Base-by-base conservation (phyloP, 495 filamentous ascomycete species). In the Penicillium robsamsonii region DNA sequence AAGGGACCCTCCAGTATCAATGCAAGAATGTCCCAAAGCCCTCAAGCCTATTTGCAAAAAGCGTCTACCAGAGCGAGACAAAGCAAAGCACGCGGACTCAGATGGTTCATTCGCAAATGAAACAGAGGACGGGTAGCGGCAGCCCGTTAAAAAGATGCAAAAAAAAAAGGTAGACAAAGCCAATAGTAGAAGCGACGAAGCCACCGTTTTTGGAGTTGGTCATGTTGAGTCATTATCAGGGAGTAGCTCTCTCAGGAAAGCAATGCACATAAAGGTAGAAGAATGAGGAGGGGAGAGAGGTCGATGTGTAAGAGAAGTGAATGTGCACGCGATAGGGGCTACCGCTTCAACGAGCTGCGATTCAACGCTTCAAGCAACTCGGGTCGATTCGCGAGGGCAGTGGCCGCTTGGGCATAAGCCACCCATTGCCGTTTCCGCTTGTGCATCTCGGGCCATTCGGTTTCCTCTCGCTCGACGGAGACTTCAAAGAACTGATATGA, bases 381-480 rank as follows among this genome's bases (percentile, higher is more conserved):
- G 15, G 93, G 93, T 38, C 94, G 81, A 58, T 82, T 81, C 53
- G 81, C 81, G 62, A 98, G 79, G 38, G 86, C 87, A 57, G 84
- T 79, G 51, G 80, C 82, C n/a, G 95, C 94, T 70, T 93, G 83
- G 49, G 81, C 71, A 69, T 89, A 97, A 12, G 84, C 82, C 68
- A 96, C 87, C 94, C 94, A 98, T 68, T 88, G 83, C 51, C 95
- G 85, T 69, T 82, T 84, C 57, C 94, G 82, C 77, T 96, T 96
- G 72, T 96, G 82, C 83, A 83, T 89, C 79, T 98, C 94, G 5
- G 94, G 94, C 94, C 94, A 98, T 50, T 91, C 81, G 9, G 70
- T 72, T 70, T 96, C 90, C 74, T 95, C 87, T 56, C 84, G 83
- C 60, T 89, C 81, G 58, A 97, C 92, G 15, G 78, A 84, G 59